A percentile compares a stretch with the other conserved stretches of the same genome.
phyloP scores from a whole-genome alignment of 129 eudicot genomes.

The Lonicera japonica region DNA sequence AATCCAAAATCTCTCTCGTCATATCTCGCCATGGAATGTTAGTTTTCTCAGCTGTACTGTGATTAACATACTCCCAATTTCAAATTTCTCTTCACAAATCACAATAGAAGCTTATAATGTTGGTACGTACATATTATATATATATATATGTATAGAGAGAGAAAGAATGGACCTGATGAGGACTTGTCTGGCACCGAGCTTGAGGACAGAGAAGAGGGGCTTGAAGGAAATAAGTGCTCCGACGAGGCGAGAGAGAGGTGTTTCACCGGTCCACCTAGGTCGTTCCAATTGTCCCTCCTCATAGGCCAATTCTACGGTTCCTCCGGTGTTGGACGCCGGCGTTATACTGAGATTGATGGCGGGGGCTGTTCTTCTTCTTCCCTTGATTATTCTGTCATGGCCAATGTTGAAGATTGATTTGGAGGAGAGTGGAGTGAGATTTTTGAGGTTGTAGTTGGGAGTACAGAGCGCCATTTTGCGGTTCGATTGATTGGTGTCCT shows the following conservation, averaged over 20 bases:
- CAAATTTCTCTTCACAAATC: not conserved
- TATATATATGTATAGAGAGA: not conserved
- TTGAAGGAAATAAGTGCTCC: constrained; percentile 79
- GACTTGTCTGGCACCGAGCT: constrained; percentile 89
- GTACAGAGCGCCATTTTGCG: constrained; percentile 1
- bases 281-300: constrained; percentile 85
- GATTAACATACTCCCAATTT: constrained; percentile 21
- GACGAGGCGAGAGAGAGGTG: constrained; percentile 88
- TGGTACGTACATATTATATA: not conserved
- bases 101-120: no score
- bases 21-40: constrained; percentile 94
- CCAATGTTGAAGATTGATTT: constrained; percentile 8
- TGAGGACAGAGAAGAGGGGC: constrained; percentile 72
- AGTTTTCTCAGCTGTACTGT: constrained; percentile 96
- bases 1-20: constrained; percentile 80
- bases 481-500: constrained; percentile 3
- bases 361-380: constrained; percentile 3
- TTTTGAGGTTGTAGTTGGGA: constrained; percentile 11
- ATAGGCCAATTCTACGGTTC: constrained; percentile 25
- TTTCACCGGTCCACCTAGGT: constrained; percentile 87
- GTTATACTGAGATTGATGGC: constrained; percentile 19
- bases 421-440: constrained; percentile 19
- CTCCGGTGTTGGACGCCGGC: constrained; percentile 20
- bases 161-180: constrained; percentile 49
- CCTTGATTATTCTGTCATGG: constrained; percentile 10